Percentiles rank a stretch among this genome's conserved stretches.
These are phyloP conservation scores for Fraxinus latifolia DNA, from an alignment of 305 asterid genomes.

Conservation along the genomic window DNA sequence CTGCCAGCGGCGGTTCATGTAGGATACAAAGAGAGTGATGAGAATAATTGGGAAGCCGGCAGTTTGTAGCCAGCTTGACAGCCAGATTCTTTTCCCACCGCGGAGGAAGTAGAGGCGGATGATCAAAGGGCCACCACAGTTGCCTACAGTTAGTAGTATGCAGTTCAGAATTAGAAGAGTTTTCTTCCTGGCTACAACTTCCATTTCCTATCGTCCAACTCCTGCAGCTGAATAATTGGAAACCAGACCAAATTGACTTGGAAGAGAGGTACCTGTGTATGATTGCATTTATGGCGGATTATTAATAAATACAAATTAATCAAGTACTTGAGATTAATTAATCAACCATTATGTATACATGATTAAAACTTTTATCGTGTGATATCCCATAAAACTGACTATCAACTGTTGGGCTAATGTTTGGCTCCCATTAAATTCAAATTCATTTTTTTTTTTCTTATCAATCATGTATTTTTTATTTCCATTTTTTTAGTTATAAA, in stretches of 20 bases:
- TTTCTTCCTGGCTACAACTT: background rate
- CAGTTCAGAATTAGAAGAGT: background rate
- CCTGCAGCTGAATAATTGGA: background rate
- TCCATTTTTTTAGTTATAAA: no score
- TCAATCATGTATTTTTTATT: no score
- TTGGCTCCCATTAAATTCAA: no score
- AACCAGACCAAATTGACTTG: background rate
- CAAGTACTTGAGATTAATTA: background rate
- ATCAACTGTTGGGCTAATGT: no score
- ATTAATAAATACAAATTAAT: background rate
- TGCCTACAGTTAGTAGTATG: background rate
- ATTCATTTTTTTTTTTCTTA: no score
- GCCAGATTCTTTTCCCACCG: slow-evolving; percentile 19
- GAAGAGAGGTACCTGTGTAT: background rate
- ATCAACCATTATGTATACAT: no score
- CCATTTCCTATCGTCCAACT: background rate
- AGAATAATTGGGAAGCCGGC: slow-evolving; percentile 14
- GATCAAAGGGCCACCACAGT: slow-evolving; percentile 11
- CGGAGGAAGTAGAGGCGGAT: slow-evolving; percentile 14
- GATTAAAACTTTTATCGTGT: no score
- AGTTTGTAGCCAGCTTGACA: slow-evolving; percentile 17
- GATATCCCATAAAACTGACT: no score
- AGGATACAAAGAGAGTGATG: slow-evolving; percentile 1
- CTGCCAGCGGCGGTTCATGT: background rate
- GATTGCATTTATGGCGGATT: background rate